These are phyloP conservation scores for Yamadazyma siamensis DNA, from an alignment of 1,139 yeast genomes.

Conservation along the genomic window DNA sequence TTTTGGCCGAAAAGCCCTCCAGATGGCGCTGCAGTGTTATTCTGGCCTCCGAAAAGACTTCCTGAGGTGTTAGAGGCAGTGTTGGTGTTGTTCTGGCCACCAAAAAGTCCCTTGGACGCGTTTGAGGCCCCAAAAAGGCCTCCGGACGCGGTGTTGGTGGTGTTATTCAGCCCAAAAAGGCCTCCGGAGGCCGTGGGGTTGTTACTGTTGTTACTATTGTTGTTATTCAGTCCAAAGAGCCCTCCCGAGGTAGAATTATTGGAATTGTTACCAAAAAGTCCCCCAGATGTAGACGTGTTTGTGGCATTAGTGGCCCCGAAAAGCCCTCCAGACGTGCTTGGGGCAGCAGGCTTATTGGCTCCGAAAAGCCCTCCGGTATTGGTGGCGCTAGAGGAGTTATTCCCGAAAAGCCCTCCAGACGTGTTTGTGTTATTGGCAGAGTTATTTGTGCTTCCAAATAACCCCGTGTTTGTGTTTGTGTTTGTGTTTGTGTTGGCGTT, in stretches of 20 bases:
- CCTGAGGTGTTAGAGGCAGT: constrained; percentile 2
- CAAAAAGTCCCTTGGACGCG: neutral
- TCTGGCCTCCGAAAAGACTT: constrained; percentile 19
- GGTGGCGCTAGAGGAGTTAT: constrained; percentile 7
- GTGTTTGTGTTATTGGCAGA: constrained; percentile 1
- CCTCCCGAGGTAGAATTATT: constrained; percentile 6
- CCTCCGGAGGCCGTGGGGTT: constrained; percentile 19
- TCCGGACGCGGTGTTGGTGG: constrained; percentile 3
- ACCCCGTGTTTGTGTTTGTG: neutral
- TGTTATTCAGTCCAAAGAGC: constrained; percentile 6
- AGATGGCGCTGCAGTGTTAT: neutral
- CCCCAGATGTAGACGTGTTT: constrained; percentile 1
- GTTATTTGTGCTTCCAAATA: too few relatives aligned
- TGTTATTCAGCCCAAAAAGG: constrained; percentile 7
- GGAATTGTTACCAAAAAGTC: constrained; percentile 6
- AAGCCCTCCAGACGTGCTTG: constrained; percentile 9
- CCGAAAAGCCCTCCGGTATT: constrained; percentile 9
- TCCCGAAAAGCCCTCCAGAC: constrained; percentile 10
- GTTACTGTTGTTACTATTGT: constrained; percentile 1
- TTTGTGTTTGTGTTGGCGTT: neutral
- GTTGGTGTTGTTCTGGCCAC: constrained; percentile 6
- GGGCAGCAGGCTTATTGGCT: constrained; percentile 6
- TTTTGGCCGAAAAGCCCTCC: constrained; percentile 3
- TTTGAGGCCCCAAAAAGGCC: constrained; percentile 5
- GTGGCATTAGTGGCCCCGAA: constrained; percentile 7